These are phyloP conservation scores for Neurospora hispaniola DNA, from an alignment of 495 filamentous ascomycete species.

Conservation along the genomic window DNA sequence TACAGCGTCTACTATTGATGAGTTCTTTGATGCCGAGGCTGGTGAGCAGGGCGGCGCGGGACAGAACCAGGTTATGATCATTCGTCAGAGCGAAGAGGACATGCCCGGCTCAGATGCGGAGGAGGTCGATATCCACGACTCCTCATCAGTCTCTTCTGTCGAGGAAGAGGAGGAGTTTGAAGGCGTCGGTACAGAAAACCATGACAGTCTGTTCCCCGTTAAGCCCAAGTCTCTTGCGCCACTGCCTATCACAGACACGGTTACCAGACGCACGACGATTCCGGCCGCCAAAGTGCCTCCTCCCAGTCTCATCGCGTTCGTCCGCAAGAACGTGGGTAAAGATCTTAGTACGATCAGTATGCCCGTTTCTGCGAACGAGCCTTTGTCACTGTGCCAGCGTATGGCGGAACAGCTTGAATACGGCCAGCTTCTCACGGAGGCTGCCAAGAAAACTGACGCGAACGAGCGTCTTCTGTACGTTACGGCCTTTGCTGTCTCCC, in stretches of 20 bases:
- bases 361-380: conserved; percentile 95
- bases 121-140: conserved; percentile 47
- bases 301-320: conserved; percentile 82
- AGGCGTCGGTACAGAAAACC: conserved; percentile 19
- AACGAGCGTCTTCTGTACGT: conserved; percentile 70
- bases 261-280: conserved; percentile 62
- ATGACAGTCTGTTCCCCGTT: conserved; percentile 49
- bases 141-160: conserved; percentile 50
- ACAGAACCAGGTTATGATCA: conserved; percentile 52
- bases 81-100: conserved; percentile 53
- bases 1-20: conserved; percentile 58
- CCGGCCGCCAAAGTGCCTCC: conserved; percentile 62
- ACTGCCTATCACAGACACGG: conserved; percentile 53
- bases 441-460: conserved; percentile 44
- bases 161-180: conserved; percentile 40
- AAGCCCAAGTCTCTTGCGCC: conserved; percentile 68
- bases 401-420: conserved; percentile 86
- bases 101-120: conserved; percentile 41
- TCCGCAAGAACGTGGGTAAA: conserved; percentile 97
- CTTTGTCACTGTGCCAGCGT: conserved; percentile 77
- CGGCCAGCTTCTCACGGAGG: conserved; percentile 67
- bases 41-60: conserved; percentile 46
- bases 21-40: conserved; percentile 89
- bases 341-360: conserved; percentile 92
- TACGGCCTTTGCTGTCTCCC: conserved; percentile 80